phyloP scores from a whole-genome alignment of 257 asterid species.

The Euphrasia confusa region DNA sequence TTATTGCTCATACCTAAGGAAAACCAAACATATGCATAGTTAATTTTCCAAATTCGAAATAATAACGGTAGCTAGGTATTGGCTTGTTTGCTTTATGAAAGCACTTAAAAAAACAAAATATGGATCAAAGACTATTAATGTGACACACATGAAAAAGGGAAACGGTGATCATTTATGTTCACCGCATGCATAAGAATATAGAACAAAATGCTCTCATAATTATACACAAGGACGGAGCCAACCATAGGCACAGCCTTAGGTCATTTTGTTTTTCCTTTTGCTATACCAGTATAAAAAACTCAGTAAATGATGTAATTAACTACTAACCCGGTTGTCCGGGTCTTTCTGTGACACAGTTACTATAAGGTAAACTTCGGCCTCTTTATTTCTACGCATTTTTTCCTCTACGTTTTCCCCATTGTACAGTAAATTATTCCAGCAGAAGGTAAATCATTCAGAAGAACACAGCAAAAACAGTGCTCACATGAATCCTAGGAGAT shows the following conservation, averaged over 20 bases:
- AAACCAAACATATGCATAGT: neutral
- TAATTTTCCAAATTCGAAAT: constrained; percentile 6
- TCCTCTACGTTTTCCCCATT: constrained; percentile 1
- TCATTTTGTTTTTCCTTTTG: neutral
- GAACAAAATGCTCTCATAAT: constrained; percentile 2
- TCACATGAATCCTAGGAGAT: neutral
- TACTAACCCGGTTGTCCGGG: too few species aligned
- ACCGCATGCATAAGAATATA: neutral
- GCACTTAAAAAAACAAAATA: constrained; percentile 11
- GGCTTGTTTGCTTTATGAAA: neutral
- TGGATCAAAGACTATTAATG: neutral
- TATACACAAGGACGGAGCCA: neutral
- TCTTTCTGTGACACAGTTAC: neutral
- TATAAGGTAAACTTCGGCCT: neutral
- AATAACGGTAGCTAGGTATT: neutral
- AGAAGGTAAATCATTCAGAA: neutral
- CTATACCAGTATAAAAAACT: too few species aligned
- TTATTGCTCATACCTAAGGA: constrained; percentile 10
- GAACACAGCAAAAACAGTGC: neutral
- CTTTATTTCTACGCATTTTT: neutral
- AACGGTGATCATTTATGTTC: constrained; percentile 9
- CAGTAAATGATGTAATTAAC: too few species aligned
- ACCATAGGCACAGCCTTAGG: neutral
- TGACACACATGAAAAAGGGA: constrained; percentile 1
- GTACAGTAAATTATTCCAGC: neutral